Conservation (phyloP, 73 alveolate species). For the Uronychia setigera region DNA sequence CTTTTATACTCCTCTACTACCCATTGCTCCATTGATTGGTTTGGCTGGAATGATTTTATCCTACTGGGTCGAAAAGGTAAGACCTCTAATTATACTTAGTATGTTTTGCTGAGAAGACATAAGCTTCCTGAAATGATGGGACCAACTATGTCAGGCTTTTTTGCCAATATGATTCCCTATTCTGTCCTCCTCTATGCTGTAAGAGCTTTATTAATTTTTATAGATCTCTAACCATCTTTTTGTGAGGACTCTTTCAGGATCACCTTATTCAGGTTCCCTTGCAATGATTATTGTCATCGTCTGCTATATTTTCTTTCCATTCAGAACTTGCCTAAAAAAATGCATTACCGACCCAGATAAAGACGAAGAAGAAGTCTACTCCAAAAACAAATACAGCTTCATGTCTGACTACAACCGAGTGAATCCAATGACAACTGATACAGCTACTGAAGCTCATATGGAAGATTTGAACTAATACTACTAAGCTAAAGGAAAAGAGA, state of each 20-base stretch:
- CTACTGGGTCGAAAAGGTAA: slow-evolving; percentile 62
- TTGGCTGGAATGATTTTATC: slow-evolving; percentile 18
- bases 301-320: slow-evolving; percentile 16
- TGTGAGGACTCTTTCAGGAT: background rate
- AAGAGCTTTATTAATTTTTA: too few relatives aligned
- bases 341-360: background rate
- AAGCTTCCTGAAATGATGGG: slow-evolving; percentile 55
- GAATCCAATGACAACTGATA: slow-evolving; percentile 51
- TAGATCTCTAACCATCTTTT: background rate
- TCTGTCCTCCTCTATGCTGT: slow-evolving; percentile 22
- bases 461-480: background rate
- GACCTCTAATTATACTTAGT: background rate
- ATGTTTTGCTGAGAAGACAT: slow-evolving; percentile 56
- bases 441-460: background rate
- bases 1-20: slow-evolving; percentile 59
- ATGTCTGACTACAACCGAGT: slow-evolving; percentile 52
- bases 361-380: slow-evolving; percentile 14
- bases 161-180: slow-evolving; percentile 30
- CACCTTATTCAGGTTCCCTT: background rate
- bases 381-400: slow-evolving; percentile 3
- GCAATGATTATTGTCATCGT: background rate
- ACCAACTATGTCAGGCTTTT: slow-evolving; percentile 32
- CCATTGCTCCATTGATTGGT: slow-evolving; percentile 58
- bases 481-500: background rate
- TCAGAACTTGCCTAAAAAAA: slow-evolving; percentile 8